Percentiles rank a stretch among this genome's conserved stretches.
Conservation (phyloP, 2,329 filamentous ascomycete species). For the Ascochyta koolunga region DNA sequence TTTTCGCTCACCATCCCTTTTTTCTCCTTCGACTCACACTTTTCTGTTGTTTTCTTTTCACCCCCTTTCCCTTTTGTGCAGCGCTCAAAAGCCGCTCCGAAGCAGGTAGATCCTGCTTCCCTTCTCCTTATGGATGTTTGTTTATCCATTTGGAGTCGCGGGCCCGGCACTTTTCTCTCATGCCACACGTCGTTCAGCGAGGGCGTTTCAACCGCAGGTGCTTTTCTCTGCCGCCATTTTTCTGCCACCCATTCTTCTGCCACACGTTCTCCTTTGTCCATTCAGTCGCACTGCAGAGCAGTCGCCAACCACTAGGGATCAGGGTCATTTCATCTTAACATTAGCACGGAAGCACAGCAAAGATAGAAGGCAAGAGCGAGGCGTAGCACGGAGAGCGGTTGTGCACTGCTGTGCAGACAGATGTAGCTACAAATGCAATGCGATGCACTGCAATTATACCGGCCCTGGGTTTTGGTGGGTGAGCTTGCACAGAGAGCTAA, state of each 20-base stretch:
- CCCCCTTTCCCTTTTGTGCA: slow-evolving; percentile 1
- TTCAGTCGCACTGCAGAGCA: slow-evolving; percentile 10
- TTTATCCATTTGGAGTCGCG: background rate
- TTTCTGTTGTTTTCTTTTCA: background rate
- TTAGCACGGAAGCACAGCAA: background rate
- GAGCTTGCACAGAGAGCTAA: too few relatives aligned
- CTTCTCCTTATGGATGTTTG: background rate
- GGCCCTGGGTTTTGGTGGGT: too few relatives aligned
- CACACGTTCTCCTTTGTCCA: slow-evolving; percentile 3
- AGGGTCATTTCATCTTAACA: background rate
- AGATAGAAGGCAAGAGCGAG: background rate
- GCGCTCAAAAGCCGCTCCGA: background rate
- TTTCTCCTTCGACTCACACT: background rate
- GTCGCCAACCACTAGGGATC: background rate
- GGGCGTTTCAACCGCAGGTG: background rate
- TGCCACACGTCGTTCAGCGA: slow-evolving; percentile 4
- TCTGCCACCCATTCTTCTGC: too few relatives aligned
- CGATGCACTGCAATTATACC: too few relatives aligned
- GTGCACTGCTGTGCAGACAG: background rate
- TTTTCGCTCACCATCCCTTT: background rate
- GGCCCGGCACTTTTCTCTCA: background rate
- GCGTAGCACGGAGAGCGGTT: background rate
- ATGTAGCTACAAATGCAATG: background rate
- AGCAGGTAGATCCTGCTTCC: slow-evolving; percentile 9
- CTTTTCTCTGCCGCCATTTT: background rate